Base-by-base conservation (phyloP, 345 rosid species). In the thale cress (Arabidopsis thaliana) region DNA sequence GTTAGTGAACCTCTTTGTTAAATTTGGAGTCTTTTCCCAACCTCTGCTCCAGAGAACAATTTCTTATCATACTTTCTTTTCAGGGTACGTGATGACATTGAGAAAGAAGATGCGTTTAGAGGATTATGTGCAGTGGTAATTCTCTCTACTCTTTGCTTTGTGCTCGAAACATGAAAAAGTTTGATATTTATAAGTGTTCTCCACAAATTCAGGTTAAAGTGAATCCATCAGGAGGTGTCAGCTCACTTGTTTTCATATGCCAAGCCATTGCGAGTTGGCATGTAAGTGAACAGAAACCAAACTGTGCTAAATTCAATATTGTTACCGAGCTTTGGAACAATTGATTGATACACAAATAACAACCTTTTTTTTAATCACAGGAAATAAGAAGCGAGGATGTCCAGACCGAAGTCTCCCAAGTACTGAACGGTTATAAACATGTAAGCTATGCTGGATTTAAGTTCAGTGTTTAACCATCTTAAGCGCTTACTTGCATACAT, bases 251-350 rank as follows among this genome's bases (percentile, higher is more conserved):
- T 74, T 88, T 80, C 74, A 82, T 95, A 87, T 88, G 96, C 84
- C 82, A 85, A 84, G 96, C 98, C 63, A 87, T 95, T 70, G 98
- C 97, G 23, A 95, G 99, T 81, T 95, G 99, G 98, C 86, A 93
- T 63, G 99, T 95, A 91, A 85, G 96, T 38, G 64, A 82, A 50
- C 0, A 32, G 8, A 34, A 51, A 41, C 4, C 23, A 0, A 65
- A 71, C 2, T 58, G 55, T 61, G 25, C 55, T 55, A 61, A 69
- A 44, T 34, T 41, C 9, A 63, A 11, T 52, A 23, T 61, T 22
- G 2, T 20, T 8, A 32, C 5, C 41, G 33, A 71, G 2, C 59
- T 65, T 58, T 12, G 8, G 50, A 41, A 7, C 45, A 38, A 4
- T 42, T 65, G 36, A 6, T 67, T 59, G 53, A 58, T 25, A 49